phyloP scores from a whole-genome alignment of 1,284 basidiomycete species.

The Cystobasidium sp. region DNA sequence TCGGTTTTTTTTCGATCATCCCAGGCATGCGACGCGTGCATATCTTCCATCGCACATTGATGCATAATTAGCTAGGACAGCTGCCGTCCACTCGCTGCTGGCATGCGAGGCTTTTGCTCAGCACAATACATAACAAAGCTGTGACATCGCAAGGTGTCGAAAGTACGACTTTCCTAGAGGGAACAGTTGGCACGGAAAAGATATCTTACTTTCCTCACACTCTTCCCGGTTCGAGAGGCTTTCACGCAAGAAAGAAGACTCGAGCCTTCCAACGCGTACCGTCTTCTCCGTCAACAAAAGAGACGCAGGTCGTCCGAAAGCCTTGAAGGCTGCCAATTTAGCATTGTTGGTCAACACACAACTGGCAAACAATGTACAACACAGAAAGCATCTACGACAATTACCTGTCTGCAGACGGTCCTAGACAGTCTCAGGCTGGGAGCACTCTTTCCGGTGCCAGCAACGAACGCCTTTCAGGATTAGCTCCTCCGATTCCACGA shows the following conservation, averaged over 20 bases:
- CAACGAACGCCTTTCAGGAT: slow-evolving; percentile 29
- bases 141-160: not conserved
- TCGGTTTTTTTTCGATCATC: not conserved
- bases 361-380: slow-evolving; percentile 24
- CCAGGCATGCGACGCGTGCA: slow-evolving; percentile 9
- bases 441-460: slow-evolving; percentile 20
- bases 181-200: not conserved
- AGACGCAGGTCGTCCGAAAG: slow-evolving; percentile 36
- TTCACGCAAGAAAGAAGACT: not conserved
- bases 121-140: slow-evolving; percentile 22
- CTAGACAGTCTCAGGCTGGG: slow-evolving; percentile 24
- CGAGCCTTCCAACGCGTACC: not conserved
- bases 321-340: slow-evolving; percentile 5
- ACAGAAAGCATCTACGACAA: slow-evolving; percentile 43
- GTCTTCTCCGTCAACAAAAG: not conserved
- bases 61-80: not conserved
- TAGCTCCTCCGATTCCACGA: slow-evolving; percentile 42
- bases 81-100: slow-evolving; percentile 8
- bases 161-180: slow-evolving; percentile 6
- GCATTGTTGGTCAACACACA: not conserved
- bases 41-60: no score
- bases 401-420: slow-evolving; percentile 25
- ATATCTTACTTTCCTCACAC: slow-evolving; percentile 10
- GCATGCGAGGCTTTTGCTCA: slow-evolving; percentile 24
- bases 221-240: not conserved